Evolutionary conservation across 1,139 yeast genomes (phyloP).

Genomic region (Nakaseomyces uthaithaninus): DNA sequence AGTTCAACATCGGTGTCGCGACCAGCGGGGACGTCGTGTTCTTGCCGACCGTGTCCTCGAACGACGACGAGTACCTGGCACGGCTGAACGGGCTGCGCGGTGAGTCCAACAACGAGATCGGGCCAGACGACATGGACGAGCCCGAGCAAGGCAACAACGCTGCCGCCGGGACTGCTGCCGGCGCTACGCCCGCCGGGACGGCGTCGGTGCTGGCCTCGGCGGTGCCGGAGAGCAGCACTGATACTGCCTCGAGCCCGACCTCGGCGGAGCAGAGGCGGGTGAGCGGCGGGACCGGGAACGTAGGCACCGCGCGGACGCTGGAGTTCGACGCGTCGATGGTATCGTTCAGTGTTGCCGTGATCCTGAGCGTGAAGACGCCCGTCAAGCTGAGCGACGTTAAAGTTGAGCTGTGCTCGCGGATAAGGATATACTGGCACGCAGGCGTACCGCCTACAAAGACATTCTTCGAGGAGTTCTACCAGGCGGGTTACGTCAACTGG

Average conservation of each 20-base stretch:
- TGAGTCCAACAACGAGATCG: constrained; percentile 12
- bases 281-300: too few species aligned
- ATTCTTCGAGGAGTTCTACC: constrained; percentile 41
- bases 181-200: too few species aligned
- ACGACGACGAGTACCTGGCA: constrained; percentile 29
- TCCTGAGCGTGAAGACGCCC: constrained; percentile 26
- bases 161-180: not conserved
- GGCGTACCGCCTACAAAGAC: constrained; percentile 44
- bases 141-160: not conserved
- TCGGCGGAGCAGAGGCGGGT: too few species aligned
- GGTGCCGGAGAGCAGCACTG: not conserved
- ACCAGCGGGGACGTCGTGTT: constrained; percentile 30
- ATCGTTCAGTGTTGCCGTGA: constrained; percentile 33
- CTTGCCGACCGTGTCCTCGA: constrained; percentile 27
- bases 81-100: constrained; percentile 24
- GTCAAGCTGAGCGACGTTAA: constrained; percentile 25
- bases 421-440: constrained; percentile 45
- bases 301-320: constrained; percentile 8
- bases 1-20: constrained; percentile 21
- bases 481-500: constrained; percentile 45
- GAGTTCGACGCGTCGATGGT: constrained; percentile 42
- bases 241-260: too few species aligned
- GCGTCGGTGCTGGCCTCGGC: too few species aligned
- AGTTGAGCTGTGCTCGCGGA: constrained; percentile 29
- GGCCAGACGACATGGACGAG: constrained; percentile 1